These are phyloP conservation scores for Fragosphaeria purpurea DNA, from an alignment of 2,329 filamentous ascomycete species.

Conservation along the genomic window DNA sequence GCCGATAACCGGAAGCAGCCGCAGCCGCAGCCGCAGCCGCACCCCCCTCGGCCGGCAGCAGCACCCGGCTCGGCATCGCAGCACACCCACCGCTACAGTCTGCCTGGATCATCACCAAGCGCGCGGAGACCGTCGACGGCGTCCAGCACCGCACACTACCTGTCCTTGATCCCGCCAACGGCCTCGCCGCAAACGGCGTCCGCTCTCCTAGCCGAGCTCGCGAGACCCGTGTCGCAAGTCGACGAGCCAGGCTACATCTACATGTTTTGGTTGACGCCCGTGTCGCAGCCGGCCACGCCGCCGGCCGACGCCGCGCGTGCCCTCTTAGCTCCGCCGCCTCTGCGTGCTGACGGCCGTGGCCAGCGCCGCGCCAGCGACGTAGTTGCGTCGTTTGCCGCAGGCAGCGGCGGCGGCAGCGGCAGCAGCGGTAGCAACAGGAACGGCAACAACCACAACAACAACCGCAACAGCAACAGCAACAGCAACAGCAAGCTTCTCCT, in stretches of 20 bases:
- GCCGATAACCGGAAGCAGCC: not conserved
- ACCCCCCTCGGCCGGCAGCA: no score
- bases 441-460: constrained; percentile 14
- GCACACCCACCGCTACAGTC: no score
- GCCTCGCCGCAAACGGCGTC: constrained; percentile 61
- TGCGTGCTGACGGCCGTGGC: constrained; percentile 26
- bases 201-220: constrained; percentile 64
- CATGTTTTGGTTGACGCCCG: constrained; percentile 91
- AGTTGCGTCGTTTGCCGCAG: constrained; percentile 38
- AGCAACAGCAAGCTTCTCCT: constrained; percentile 30
- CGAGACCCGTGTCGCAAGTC: constrained; percentile 59
- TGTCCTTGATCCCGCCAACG: constrained; percentile 59
- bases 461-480: constrained; percentile 15
- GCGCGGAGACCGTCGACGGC: constrained; percentile 17
- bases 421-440: not conserved
- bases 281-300: constrained; percentile 41
- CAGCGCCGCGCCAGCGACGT: constrained; percentile 45
- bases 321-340: constrained; percentile 40
- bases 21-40: no score
- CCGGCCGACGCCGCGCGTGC: constrained; percentile 50
- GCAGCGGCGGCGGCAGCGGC: constrained; percentile 8
- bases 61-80: no score
- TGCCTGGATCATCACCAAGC: not conserved
- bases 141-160: constrained; percentile 34
- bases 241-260: constrained; percentile 93